phyloP scores from a whole-genome alignment of 805 yeast species.

The Teunomyces cretensis region DNA sequence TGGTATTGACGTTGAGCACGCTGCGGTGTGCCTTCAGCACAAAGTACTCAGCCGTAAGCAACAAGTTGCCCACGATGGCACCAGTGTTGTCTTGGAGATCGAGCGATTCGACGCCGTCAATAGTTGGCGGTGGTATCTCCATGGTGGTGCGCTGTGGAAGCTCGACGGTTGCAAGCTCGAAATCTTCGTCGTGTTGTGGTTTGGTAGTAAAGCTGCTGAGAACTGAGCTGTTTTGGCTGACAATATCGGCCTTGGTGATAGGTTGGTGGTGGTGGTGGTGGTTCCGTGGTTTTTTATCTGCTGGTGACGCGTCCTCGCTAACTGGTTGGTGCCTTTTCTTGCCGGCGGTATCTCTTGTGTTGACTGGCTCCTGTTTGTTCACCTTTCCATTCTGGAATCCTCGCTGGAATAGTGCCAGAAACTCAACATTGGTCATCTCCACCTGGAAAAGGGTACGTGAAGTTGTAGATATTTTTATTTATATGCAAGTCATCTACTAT shows the following conservation, averaged over 20 bases:
- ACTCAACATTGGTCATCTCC: conserved; percentile 8
- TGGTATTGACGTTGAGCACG: conserved; percentile 15
- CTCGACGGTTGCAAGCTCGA: neutral
- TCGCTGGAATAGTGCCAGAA: neutral
- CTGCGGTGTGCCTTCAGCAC: conserved; percentile 21
- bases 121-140: neutral
- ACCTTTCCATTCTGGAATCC: neutral
- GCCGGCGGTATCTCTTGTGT: neutral
- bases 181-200: neutral
- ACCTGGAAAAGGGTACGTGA: conserved; percentile 7
- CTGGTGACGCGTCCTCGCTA: too few species aligned
- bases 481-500: too few species aligned
- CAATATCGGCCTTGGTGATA: neutral
- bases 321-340: neutral
- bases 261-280: neutral
- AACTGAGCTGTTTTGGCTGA: conserved; percentile 4
- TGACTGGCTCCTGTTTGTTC: neutral
- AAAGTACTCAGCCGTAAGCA: conserved; percentile 19
- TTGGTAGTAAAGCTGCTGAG: neutral
- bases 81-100: neutral
- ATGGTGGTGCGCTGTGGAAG: neutral
- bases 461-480: too few species aligned
- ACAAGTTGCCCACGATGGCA: conserved; percentile 2
- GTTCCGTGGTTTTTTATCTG: neutral
- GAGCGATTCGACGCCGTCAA: neutral